These are phyloP conservation scores for Podaxis mareebaensis DNA, from an alignment of 768 basidiomycete species.

Conservation along the genomic window DNA sequence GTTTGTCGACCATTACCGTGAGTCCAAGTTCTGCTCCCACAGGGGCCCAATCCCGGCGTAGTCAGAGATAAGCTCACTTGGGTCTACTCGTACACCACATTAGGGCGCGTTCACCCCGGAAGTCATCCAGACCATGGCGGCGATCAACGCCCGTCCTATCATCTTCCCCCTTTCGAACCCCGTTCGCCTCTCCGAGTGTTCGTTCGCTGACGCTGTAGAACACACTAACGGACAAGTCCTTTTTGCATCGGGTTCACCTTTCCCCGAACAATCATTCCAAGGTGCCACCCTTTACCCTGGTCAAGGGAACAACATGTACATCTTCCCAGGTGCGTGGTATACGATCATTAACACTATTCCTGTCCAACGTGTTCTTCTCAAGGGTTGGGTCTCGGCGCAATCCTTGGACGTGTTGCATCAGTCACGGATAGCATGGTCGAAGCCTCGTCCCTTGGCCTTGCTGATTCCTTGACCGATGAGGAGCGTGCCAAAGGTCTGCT, in stretches of 20 bases:
- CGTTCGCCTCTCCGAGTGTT: constrained; percentile 76
- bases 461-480: constrained; percentile 67
- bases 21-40: constrained; percentile 14
- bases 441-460: constrained; percentile 79
- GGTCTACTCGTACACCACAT: not conserved
- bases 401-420: constrained; percentile 63
- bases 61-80: not conserved
- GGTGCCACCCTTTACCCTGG: constrained; percentile 69
- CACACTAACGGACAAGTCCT: constrained; percentile 75
- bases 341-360: not conserved
- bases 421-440: constrained; percentile 92
- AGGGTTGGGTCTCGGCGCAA: constrained; percentile 79
- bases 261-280: constrained; percentile 59
- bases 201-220: constrained; percentile 72
- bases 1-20: constrained; percentile 82
- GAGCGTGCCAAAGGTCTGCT: constrained; percentile 69
- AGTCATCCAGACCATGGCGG: constrained; percentile 76
- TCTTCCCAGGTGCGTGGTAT: constrained; percentile 59
- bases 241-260: constrained; percentile 89
- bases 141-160: constrained; percentile 80
- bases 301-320: constrained; percentile 96
- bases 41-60: not conserved
- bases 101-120: constrained; percentile 74
- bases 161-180: constrained; percentile 95
- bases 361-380: constrained; percentile 28